Conservation (phyloP, 2,329 filamentous ascomycete genomes). For the Paecilomyces formosus region DNA sequence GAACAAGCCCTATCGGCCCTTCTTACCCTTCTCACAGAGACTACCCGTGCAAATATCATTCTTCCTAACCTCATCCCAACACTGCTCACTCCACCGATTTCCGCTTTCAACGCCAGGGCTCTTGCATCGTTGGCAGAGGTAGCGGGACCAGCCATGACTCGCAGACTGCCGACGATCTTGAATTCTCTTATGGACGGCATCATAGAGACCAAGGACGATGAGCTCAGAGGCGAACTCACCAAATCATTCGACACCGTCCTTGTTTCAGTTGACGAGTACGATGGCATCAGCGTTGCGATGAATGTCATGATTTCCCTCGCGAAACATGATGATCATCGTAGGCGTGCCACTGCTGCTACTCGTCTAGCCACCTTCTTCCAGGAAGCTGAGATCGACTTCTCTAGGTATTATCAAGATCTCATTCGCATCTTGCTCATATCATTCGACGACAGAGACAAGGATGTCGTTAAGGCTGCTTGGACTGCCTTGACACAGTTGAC, state of each 20-base stretch:
- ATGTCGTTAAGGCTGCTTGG: constrained; percentile 87
- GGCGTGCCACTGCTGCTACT: constrained; percentile 67
- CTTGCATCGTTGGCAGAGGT: constrained; percentile 89
- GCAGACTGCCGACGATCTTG: constrained; percentile 80
- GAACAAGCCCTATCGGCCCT: constrained; percentile 89
- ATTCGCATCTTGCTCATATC: constrained; percentile 84
- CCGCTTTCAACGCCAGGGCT: constrained; percentile 89
- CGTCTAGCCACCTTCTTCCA: constrained; percentile 85
- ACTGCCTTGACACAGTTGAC: constrained; percentile 79
- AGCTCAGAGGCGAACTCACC: constrained; percentile 65
- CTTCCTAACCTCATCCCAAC: constrained; percentile 93
- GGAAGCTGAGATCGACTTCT: constrained; percentile 76
- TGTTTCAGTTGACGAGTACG: constrained; percentile 87
- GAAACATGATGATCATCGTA: constrained; percentile 87
- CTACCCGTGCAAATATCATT: constrained; percentile 90
- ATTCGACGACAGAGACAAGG: constrained; percentile 77
- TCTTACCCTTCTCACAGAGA: constrained; percentile 87
- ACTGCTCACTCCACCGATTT: constrained; percentile 80
- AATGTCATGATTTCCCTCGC: constrained; percentile 79
- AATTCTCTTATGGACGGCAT: constrained; percentile 94
- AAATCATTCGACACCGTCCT: constrained; percentile 82
- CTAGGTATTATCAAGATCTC: constrained; percentile 91
- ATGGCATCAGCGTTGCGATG: constrained; percentile 93
- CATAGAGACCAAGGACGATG: constrained; percentile 64
- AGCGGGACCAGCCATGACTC: constrained; percentile 81